phyloP scores from a whole-genome alignment of 805 yeast species.

The Kuraishia molischiana region DNA sequence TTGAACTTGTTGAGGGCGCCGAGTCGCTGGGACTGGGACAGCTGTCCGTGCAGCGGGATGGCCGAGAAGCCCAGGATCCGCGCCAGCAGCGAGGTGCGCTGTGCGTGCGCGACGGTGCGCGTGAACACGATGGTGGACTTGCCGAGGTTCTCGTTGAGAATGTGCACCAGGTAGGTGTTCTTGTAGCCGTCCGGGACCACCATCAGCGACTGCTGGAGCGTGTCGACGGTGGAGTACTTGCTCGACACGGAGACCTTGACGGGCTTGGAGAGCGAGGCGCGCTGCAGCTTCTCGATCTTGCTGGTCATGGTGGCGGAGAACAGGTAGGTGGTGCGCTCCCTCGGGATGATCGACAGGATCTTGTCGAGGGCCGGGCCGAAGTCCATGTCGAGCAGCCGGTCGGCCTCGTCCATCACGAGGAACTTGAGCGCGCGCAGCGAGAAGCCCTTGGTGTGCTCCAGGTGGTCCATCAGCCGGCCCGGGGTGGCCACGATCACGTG shows the following conservation, averaged over 20 bases:
- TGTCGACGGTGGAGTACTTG: constrained; percentile 88
- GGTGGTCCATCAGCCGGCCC: constrained; percentile 78
- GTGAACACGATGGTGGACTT: constrained; percentile 86
- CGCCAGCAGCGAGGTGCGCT: constrained; percentile 75
- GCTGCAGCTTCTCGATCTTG: constrained; percentile 86
- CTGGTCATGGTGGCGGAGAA: constrained; percentile 98
- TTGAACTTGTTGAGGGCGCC: constrained; percentile 77
- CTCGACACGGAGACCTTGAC: constrained; percentile 85
- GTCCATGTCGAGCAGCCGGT: constrained; percentile 89
- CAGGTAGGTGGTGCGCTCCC: constrained; percentile 71
- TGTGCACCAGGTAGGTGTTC: constrained; percentile 75
- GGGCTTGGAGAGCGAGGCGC: constrained; percentile 85
- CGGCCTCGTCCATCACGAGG: constrained; percentile 96
- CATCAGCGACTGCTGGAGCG: constrained; percentile 81
- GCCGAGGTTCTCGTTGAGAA: constrained; percentile 75
- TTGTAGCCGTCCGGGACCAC: constrained; percentile 89
- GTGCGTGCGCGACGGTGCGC: constrained; percentile 92
- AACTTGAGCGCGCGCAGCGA: constrained; percentile 67
- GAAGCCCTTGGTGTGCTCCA: constrained; percentile 88
- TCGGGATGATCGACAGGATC: constrained; percentile 75
- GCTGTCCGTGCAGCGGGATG: constrained; percentile 90
- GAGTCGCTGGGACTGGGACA: constrained; percentile 74
- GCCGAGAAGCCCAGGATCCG: constrained; percentile 80
- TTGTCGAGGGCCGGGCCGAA: constrained; percentile 91
- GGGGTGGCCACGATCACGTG: constrained; percentile 96